Evolutionary conservation across 1,284 basidiomycete species (phyloP).

Genomic region (Ceratobasidium theobromae): DNA sequence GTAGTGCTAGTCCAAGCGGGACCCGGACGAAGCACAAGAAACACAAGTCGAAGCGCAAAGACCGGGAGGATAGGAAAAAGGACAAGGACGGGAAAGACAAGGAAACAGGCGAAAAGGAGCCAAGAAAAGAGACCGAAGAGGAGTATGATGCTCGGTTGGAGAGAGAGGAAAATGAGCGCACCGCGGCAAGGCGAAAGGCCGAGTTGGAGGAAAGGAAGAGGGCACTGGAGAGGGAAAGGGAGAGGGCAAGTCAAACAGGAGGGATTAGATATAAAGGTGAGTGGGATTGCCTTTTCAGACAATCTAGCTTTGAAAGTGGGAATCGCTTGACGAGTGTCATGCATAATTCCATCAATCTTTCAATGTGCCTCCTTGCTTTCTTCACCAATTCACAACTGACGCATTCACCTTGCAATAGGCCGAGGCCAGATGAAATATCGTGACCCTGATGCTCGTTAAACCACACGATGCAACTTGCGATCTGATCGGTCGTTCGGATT

Average conservation of each 20-base stretch:
- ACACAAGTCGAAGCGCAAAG: constrained; percentile 34
- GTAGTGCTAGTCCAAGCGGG: constrained; percentile 43
- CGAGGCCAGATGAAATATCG: constrained; percentile 36
- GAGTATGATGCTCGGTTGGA: constrained; percentile 72
- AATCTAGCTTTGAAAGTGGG: too few species aligned
- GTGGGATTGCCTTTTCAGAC: too few species aligned
- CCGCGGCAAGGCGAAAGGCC: constrained; percentile 41
- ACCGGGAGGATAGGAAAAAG: constrained; percentile 36
- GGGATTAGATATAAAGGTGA: constrained; percentile 12
- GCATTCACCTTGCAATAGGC: constrained; percentile 6
- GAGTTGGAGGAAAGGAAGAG: constrained; percentile 17
- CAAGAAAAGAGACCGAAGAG: constrained; percentile 56
- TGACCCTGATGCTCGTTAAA: constrained; percentile 30
- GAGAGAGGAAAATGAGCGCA: constrained; percentile 64
- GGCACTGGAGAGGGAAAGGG: neutral
- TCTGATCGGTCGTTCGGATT: neutral
- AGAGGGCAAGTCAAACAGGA: neutral
- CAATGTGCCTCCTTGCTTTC: neutral
- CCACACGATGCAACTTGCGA: neutral
- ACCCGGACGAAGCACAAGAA: constrained; percentile 42
- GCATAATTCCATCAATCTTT: too few species aligned
- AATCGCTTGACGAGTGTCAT: too few species aligned
- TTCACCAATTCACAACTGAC: neutral
- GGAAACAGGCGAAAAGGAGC: constrained; percentile 43
- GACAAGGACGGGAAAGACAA: constrained; percentile 37